phyloP scores from a whole-genome alignment of 2,329 filamentous ascomycete genomes.

The Pseudocercospora cruenta region DNA sequence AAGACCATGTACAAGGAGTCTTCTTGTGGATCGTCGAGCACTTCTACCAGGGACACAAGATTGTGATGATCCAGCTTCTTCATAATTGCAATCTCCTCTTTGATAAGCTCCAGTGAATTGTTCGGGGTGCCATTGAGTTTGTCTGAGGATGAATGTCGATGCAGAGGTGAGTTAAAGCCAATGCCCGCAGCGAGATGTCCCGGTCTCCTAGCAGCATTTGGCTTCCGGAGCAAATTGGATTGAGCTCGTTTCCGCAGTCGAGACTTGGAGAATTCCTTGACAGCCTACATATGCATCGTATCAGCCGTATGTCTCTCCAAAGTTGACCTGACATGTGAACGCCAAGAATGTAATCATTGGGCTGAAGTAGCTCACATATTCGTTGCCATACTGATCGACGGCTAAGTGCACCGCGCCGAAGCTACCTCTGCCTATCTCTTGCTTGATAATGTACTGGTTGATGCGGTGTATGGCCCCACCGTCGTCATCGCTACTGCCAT shows the following conservation, averaged over 20 bases:
- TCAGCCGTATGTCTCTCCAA: slow-evolving; percentile 19
- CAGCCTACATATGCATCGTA: slow-evolving; percentile 62
- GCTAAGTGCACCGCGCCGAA: slow-evolving; percentile 93
- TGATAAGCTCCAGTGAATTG: slow-evolving; percentile 81
- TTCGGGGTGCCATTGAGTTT: slow-evolving; percentile 55
- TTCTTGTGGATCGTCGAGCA: slow-evolving; percentile 91
- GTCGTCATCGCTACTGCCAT: slow-evolving; percentile 81
- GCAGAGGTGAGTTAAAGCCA: slow-evolving; percentile 66
- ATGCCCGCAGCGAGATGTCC: slow-evolving; percentile 56
- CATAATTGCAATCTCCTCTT: slow-evolving; percentile 98
- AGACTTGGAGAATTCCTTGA: slow-evolving; percentile 97
- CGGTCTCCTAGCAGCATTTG: slow-evolving; percentile 57
- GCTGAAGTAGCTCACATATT: slow-evolving; percentile 71
- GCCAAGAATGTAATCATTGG: slow-evolving; percentile 6
- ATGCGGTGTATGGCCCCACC: slow-evolving; percentile 81
- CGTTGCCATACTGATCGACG: slow-evolving; percentile 83
- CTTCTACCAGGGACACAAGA: slow-evolving; percentile 89
- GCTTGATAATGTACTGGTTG: slow-evolving; percentile 92
- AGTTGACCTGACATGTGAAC: slow-evolving; percentile 7
- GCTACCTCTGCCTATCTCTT: slow-evolving; percentile 95
- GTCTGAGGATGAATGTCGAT: slow-evolving; percentile 61
- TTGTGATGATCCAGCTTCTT: slow-evolving; percentile 97
- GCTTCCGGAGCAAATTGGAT: slow-evolving; percentile 77
- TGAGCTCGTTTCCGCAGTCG: slow-evolving; percentile 86
- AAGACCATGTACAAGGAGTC: slow-evolving; percentile 98